phyloP scores from a whole-genome alignment of 75 land plant genomes.

The Cupressus sempervirens region DNA sequence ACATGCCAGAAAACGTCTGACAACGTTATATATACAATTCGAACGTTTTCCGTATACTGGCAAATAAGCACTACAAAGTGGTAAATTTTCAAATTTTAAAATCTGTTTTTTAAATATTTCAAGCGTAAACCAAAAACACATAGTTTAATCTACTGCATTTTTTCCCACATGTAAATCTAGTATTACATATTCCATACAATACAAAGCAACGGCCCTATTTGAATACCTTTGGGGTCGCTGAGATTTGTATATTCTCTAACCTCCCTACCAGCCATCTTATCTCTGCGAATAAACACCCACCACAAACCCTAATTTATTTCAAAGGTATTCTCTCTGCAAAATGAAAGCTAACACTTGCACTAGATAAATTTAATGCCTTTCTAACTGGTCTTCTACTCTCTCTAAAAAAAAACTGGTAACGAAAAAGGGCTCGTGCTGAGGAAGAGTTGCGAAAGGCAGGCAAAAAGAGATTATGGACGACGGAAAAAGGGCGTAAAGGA shows the following conservation, averaged over 20 bases:
- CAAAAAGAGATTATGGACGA: no score
- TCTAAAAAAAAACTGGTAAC: no score
- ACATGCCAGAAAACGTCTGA: not conserved
- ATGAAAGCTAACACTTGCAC: not conserved
- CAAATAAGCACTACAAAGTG: no score
- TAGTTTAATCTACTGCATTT: not conserved
- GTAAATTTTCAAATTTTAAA: not conserved
- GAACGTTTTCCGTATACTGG: no score
- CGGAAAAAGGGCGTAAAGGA: no score
- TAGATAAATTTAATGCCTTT: not conserved
- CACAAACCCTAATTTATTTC: not conserved
- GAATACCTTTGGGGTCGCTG: constrained; percentile 83
- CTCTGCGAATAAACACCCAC: not conserved
- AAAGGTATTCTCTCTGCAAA: not conserved
- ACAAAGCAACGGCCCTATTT: not conserved
- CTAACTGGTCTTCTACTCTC: not conserved
- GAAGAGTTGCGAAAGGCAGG: no score
- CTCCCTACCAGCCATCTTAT: constrained; percentile 83
- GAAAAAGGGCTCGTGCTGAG: no score
- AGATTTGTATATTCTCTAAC: constrained; percentile 96
- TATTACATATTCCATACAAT: not conserved
- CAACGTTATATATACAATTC: not conserved
- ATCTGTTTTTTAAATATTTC: not conserved
- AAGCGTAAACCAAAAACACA: not conserved
- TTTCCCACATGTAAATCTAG: not conserved